These are phyloP conservation scores for Dendrostoma leiphaemia DNA, from an alignment of 2,329 filamentous ascomycete species.

Conservation along the genomic window DNA sequence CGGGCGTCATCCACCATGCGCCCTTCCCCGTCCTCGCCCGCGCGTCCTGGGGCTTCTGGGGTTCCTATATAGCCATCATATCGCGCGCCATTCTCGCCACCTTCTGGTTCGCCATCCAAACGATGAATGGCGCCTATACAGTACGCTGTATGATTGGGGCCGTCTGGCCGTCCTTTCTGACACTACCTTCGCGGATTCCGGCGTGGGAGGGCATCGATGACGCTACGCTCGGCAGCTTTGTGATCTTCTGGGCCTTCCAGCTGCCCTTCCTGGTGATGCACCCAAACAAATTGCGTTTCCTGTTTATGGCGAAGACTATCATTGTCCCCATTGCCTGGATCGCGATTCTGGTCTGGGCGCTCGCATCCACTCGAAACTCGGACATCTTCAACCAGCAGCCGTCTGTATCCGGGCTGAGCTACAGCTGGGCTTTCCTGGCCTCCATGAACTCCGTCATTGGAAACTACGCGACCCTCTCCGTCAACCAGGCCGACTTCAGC, in stretches of 20 bases:
- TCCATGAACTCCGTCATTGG: slow-evolving; percentile 24
- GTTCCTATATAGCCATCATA: slow-evolving; percentile 31
- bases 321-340: slow-evolving; percentile 22
- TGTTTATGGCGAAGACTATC: slow-evolving; percentile 23
- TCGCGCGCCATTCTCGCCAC: slow-evolving; percentile 34
- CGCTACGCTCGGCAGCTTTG: slow-evolving; percentile 23
- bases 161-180: slow-evolving; percentile 39
- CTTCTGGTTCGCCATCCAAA: slow-evolving; percentile 36
- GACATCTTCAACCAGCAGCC: slow-evolving; percentile 22
- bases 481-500: slow-evolving; percentile 18
- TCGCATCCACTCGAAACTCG: slow-evolving; percentile 18
- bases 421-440: slow-evolving; percentile 22
- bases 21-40: slow-evolving; percentile 36
- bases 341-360: slow-evolving; percentile 24
- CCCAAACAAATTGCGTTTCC: slow-evolving; percentile 25
- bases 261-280: slow-evolving; percentile 29
- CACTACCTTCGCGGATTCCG: slow-evolving; percentile 40
- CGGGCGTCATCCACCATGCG: slow-evolving; percentile 34
- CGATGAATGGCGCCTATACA: slow-evolving; percentile 24
- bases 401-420: slow-evolving; percentile 18
- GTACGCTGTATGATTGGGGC: slow-evolving; percentile 21
- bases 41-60: slow-evolving; percentile 36
- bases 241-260: slow-evolving; percentile 27
- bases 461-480: slow-evolving; percentile 16
- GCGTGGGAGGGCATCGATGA: slow-evolving; percentile 33